Evolutionary conservation across 1,139 yeast genomes (phyloP), one percentile per base, ranked within the genome.

Genomic region (Saccharomyces hybrid): DNA sequence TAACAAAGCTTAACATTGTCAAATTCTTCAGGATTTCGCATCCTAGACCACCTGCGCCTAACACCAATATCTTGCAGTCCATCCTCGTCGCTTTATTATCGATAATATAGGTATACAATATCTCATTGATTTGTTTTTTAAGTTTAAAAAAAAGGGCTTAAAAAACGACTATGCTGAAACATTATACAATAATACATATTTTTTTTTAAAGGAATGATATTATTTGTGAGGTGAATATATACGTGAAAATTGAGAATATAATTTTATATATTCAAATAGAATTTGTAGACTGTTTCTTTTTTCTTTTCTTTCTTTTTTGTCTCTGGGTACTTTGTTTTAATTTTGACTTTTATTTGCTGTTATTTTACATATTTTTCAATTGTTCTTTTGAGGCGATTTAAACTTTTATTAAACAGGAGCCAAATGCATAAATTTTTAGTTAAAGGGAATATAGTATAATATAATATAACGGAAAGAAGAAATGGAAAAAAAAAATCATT

Each of bases 1-100:
- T 75, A 65, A 91, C 87, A 3, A 42, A 50, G 9, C 96, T 96
- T 2, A 85, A 77, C 54, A 88, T 74, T 0, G 95, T 93, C 51
- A 93, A 74, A 70, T 90, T 83, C 73, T 91, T 91, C 52, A 93
- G 73, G 41, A 93, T 83, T 70, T 93, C 98, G 73, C 98, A 93
- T 0, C 99, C 99, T 9, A 93, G 74, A 0, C 99, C 99, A 1
- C 98, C 98, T 1, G 98, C 97, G 0, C 99, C 98, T 46, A 91
- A 75, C 0, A 86, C 84, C 59, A 78, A 75, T 59, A 82, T 69
- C 55, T 60, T 64, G 31, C 57, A 53, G 28, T 56, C 60, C 61
- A 59, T 60, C 44, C 27, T 51, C 23, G 16, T 5, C 20, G 25
- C n/a, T 38, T 11, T 16, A 9, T 38, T 38, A 9, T 16, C n/a